Percentiles rank a stretch among this genome's conserved stretches.
Conservation (phyloP, 2,329 filamentous ascomycete species). For the Cylindrodendrum hubeiense region DNA sequence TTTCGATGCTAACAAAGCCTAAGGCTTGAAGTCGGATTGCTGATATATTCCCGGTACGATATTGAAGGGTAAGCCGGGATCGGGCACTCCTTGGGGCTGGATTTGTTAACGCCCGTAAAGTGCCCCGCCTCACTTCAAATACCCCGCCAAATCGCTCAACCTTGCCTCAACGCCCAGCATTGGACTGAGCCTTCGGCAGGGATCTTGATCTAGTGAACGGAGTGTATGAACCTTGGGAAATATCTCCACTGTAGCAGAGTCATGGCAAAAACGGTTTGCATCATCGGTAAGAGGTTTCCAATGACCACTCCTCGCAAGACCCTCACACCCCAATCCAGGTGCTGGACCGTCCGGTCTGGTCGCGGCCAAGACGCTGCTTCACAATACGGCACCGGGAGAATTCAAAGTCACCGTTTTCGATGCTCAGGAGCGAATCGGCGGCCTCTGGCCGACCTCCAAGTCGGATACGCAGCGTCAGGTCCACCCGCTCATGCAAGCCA, state of each 20-base stretch:
- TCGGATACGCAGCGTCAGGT: slow-evolving; percentile 64
- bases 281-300: slow-evolving; percentile 50
- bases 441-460: slow-evolving; percentile 77
- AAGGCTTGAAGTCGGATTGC: not conserved
- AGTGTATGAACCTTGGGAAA: slow-evolving; percentile 37
- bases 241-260: slow-evolving; percentile 26
- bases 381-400: slow-evolving; percentile 63
- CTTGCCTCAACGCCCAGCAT: slow-evolving; percentile 5
- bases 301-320: not conserved
- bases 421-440: slow-evolving; percentile 73
- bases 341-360: slow-evolving; percentile 78
- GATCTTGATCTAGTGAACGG: not conserved
- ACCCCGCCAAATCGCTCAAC: slow-evolving; percentile 42
- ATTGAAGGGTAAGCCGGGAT: not conserved
- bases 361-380: slow-evolving; percentile 79
- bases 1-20: not conserved
- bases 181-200: slow-evolving; percentile 22
- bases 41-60: not conserved
- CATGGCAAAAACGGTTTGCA: slow-evolving; percentile 57
- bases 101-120: not conserved
- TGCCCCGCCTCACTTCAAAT: slow-evolving; percentile 1
- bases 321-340: slow-evolving; percentile 56
- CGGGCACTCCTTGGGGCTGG: not conserved
- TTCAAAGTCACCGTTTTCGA: slow-evolving; percentile 82
- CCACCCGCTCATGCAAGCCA: slow-evolving; percentile 77